Evolutionary conservation across 305 asterid genomes (phyloP).

Genomic region (Nicotiana rustica): DNA sequence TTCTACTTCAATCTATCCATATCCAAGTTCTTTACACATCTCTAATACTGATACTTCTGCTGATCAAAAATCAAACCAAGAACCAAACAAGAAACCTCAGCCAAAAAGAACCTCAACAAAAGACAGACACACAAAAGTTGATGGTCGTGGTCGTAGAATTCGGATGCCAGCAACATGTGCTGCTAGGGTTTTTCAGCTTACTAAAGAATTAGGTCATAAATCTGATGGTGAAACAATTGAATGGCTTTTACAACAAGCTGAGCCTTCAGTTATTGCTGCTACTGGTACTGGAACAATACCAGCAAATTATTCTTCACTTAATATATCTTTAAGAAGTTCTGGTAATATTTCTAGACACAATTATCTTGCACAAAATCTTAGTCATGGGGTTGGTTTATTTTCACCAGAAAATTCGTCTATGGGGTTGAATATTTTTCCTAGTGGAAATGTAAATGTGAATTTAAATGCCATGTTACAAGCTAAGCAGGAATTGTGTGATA

Average conservation of each 20-base stretch:
- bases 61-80: background rate
- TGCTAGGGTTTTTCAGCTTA: slow-evolving; percentile 80
- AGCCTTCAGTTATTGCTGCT: slow-evolving; percentile 78
- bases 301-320: slow-evolving; percentile 65
- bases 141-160: slow-evolving; percentile 80
- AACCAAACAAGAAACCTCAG: slow-evolving; percentile 41
- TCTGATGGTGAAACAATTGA: slow-evolving; percentile 78
- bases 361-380: slow-evolving; percentile 42
- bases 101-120: slow-evolving; percentile 59
- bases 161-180: slow-evolving; percentile 82
- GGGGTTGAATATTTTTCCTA: slow-evolving; percentile 37
- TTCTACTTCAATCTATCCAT: slow-evolving; percentile 39
- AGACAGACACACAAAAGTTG: slow-evolving; percentile 75
- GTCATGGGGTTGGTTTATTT: slow-evolving; percentile 45
- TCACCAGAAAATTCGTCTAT: slow-evolving; percentile 38
- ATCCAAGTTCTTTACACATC: slow-evolving; percentile 30
- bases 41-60: background rate
- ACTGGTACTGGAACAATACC: slow-evolving; percentile 85
- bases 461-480: slow-evolving; percentile 45
- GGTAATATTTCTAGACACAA: slow-evolving; percentile 46
- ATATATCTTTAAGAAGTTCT: slow-evolving; percentile 66
- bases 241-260: slow-evolving; percentile 83
- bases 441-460: slow-evolving; percentile 31
- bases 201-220: slow-evolving; percentile 68
- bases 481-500: slow-evolving; percentile 53